phyloP scores from a whole-genome alignment of 106 monocot genomes.

The Dendrobium nobile region DNA sequence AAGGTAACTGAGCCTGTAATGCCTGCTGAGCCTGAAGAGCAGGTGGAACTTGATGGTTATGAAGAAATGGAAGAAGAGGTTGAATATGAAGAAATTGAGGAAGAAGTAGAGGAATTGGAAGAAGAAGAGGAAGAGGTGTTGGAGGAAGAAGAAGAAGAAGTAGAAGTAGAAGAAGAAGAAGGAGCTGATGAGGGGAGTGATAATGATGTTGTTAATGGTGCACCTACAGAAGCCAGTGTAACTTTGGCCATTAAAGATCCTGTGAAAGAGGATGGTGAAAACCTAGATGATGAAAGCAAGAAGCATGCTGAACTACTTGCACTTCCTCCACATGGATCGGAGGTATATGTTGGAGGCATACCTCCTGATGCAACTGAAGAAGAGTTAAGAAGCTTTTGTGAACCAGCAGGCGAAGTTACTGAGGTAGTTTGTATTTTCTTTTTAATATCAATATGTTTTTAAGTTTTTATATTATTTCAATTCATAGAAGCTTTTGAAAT shows the following conservation, averaged over 20 bases:
- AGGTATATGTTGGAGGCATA: constrained; percentile 53
- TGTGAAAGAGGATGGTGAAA: constrained; percentile 11
- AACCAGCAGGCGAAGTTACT: constrained; percentile 40
- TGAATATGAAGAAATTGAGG: constrained; percentile 28
- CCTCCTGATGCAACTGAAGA: constrained; percentile 33
- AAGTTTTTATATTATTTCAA: not conserved
- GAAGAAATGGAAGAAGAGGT: constrained; percentile 32
- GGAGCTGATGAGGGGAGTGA: constrained; percentile 6
- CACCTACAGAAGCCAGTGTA: not conserved
- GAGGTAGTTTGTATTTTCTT: constrained; percentile 21
- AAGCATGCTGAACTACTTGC: constrained; percentile 46
- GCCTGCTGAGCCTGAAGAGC: constrained; percentile 13
- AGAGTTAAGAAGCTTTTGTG: constrained; percentile 44
- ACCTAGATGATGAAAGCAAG: constrained; percentile 10
- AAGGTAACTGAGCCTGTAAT: constrained; percentile 21
- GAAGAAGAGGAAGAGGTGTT: constrained; percentile 22
- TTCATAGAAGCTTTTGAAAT: not conserved
- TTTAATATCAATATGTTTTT: not conserved
- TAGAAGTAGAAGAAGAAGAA: constrained; percentile 2
- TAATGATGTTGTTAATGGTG: not conserved
- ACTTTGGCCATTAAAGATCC: not conserved
- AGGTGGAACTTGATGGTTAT: constrained; percentile 29
- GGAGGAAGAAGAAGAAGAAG: constrained; percentile 20
- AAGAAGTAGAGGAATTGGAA: constrained; percentile 27
- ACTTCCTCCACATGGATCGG: constrained; percentile 67